Conservation (phyloP, 73 alveolate species). For the Paramecium caudatum region DNA sequence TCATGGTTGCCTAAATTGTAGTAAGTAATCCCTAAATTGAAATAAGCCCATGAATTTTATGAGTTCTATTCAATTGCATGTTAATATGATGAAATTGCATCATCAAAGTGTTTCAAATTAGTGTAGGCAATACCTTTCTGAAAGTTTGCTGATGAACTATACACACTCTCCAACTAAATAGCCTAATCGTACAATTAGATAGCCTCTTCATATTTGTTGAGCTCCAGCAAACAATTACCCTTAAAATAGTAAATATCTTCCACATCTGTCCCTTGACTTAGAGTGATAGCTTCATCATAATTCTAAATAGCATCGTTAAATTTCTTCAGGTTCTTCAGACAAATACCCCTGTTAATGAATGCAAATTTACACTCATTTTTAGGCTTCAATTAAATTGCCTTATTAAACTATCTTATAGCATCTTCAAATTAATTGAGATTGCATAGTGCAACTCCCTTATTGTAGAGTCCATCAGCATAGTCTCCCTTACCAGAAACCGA, state of each 20-base stretch:
- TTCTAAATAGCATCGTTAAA: slow-evolving; percentile 49
- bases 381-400: slow-evolving; percentile 54
- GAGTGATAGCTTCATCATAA: slow-evolving; percentile 56
- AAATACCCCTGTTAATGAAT: slow-evolving; percentile 54
- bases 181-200: slow-evolving; percentile 53
- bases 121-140: slow-evolving; percentile 66
- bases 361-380: slow-evolving; percentile 68
- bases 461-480: slow-evolving; percentile 69
- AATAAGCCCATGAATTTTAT: slow-evolving; percentile 66
- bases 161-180: slow-evolving; percentile 29
- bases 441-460: slow-evolving; percentile 68
- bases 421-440: slow-evolving; percentile 57
- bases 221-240: slow-evolving; percentile 52
- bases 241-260: slow-evolving; percentile 65
- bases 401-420: slow-evolving; percentile 67
- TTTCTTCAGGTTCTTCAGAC: slow-evolving; percentile 54
- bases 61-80: slow-evolving; percentile 65
- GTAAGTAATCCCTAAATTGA: slow-evolving; percentile 65
- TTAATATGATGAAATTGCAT: slow-evolving; percentile 51
- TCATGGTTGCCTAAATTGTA: slow-evolving; percentile 57
- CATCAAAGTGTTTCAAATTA: slow-evolving; percentile 57
- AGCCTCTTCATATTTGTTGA: slow-evolving; percentile 65
- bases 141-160: slow-evolving; percentile 60
- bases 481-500: slow-evolving; percentile 46
- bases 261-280: slow-evolving; percentile 55